Base-by-base conservation (phyloP, 2,329 filamentous ascomycete species). In the Fusarium temperatum region DNA sequence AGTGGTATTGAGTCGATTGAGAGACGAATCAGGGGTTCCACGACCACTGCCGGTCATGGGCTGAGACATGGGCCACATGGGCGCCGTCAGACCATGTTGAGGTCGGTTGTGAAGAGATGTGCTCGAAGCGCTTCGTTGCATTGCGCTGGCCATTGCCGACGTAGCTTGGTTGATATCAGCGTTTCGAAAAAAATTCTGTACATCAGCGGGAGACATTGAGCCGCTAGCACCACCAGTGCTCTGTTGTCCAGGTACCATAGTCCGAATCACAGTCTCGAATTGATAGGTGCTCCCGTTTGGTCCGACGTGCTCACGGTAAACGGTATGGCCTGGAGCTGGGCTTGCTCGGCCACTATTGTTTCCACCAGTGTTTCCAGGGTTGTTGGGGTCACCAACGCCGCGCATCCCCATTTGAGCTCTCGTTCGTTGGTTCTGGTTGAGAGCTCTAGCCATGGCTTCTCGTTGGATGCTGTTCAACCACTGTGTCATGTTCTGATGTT, bases 71-170 rank as follows among this genome's bases (percentile, higher is more conserved):
- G 80, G 79, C 58, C 82, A 78, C 20, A 82, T 77, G 6, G 86
- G 83, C 11, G 83, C 83, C 4, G 85, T 85, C 32, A 85, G 83
- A 20, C 85, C 85, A 22, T 85, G 83, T 42, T 82, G 82, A 12
- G 78, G 68, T 4, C 82, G 80, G n/a, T 66, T 77, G 54, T 82
- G 80, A 56, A 87, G 75, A 10, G 86, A 87, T 9, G 84, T 82
- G 47, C 81, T 84, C 8, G 87, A 87, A 41, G 85, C 82, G 74
- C 85, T 89, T 62, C 87, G 83, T 48, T 87, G 86, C 85, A 89
- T 87, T 41, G 87, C 85, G 72, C 83, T 85, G 11, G 85, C 82
- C 81, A 87, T 86, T 55, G 85, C 85, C 57, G 83, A 82, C 5
- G 85, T 82, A 7, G 85, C 84, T 72, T 87, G 84, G 39, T 78